These are phyloP conservation scores for Tetraselmis striata DNA, from an alignment of 139 green algal genomes.

Conservation along the genomic window DNA sequence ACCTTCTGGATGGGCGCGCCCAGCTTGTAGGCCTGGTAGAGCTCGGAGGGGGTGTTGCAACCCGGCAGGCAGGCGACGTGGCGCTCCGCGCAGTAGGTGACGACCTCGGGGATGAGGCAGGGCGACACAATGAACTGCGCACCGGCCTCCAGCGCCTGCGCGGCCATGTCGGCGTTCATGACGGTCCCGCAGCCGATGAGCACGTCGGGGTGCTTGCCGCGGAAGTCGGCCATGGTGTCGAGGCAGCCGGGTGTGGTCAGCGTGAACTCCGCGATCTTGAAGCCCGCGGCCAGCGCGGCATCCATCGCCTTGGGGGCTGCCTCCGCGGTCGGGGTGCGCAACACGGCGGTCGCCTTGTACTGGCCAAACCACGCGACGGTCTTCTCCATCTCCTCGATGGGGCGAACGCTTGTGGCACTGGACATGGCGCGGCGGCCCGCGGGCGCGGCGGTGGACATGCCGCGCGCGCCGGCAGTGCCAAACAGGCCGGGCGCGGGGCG, in stretches of 20 bases:
- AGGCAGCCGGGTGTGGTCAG: slow-evolving; percentile 23
- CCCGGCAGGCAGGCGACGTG: slow-evolving; percentile 17
- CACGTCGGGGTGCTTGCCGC: slow-evolving; percentile 4
- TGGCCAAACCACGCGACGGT: slow-evolving; percentile 4
- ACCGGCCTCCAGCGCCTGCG: slow-evolving; percentile 17
- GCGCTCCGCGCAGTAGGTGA: slow-evolving; percentile 10
- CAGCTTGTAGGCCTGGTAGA: slow-evolving; percentile 14
- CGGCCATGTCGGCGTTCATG: slow-evolving; percentile 10
- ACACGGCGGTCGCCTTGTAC: slow-evolving; percentile 19
- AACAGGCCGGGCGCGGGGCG: background rate
- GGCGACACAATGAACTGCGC: slow-evolving; percentile 19
- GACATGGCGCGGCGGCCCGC: background rate
- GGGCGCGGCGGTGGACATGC: background rate
- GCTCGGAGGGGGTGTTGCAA: slow-evolving; percentile 16
- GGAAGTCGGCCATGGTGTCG: slow-evolving; percentile 9
- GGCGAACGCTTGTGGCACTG: background rate
- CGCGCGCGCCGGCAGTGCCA: background rate
- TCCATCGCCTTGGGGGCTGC: slow-evolving; percentile 12
- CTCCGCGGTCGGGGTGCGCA: slow-evolving; percentile 12
- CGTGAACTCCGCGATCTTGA: slow-evolving; percentile 22
- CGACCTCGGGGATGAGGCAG: slow-evolving; percentile 17
- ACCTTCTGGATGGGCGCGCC: slow-evolving; percentile 26
- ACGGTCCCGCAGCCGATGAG: slow-evolving; percentile 17
- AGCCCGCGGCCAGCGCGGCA: slow-evolving; percentile 15
- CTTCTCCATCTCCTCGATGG: slow-evolving; percentile 5